phyloP scores from a whole-genome alignment of 2,329 filamentous ascomycete genomes.

The Trichocomaceae sp. region DNA sequence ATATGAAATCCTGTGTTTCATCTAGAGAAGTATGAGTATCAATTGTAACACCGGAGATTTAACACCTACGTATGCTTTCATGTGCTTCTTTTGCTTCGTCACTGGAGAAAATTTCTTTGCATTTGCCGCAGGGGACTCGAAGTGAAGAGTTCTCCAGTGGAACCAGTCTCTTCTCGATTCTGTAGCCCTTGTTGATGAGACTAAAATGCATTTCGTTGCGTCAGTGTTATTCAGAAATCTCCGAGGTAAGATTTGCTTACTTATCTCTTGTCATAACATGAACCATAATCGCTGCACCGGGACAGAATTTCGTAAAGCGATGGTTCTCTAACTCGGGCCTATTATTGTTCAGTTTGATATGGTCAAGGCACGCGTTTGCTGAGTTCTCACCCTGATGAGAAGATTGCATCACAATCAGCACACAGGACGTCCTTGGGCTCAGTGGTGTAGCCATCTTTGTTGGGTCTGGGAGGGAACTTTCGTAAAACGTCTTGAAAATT shows the following conservation, averaged over 20 bases:
- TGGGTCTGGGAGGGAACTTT: slow-evolving; percentile 22
- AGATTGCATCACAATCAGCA: slow-evolving; percentile 26
- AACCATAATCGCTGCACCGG: slow-evolving; percentile 23
- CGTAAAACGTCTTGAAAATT: slow-evolving; percentile 24
- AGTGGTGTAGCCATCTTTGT: slow-evolving; percentile 19
- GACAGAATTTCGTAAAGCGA: slow-evolving; percentile 25
- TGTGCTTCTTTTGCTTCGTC: slow-evolving; percentile 19
- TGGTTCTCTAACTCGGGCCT: slow-evolving; percentile 25
- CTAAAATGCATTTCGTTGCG: slow-evolving; percentile 11
- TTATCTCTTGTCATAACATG: slow-evolving; percentile 29
- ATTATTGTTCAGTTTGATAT: background rate
- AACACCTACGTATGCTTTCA: slow-evolving; percentile 1
- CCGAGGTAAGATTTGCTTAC: slow-evolving; percentile 12
- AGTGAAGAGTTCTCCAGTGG: slow-evolving; percentile 22
- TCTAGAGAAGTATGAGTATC: slow-evolving; percentile 11
- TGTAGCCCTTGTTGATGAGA: slow-evolving; percentile 27
- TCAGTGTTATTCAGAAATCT: background rate
- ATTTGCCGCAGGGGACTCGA: slow-evolving; percentile 23
- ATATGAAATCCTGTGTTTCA: slow-evolving; percentile 9
- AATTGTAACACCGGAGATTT: slow-evolving; percentile 8
- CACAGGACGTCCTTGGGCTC: slow-evolving; percentile 21
- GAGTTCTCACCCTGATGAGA: slow-evolving; percentile 21
- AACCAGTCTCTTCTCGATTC: slow-evolving; percentile 24
- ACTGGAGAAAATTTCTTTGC: slow-evolving; percentile 21
- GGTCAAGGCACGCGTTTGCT: background rate